Evolutionary conservation across 805 yeast species (phyloP).

Genomic region (Wickerhamomyces pijperi): DNA sequence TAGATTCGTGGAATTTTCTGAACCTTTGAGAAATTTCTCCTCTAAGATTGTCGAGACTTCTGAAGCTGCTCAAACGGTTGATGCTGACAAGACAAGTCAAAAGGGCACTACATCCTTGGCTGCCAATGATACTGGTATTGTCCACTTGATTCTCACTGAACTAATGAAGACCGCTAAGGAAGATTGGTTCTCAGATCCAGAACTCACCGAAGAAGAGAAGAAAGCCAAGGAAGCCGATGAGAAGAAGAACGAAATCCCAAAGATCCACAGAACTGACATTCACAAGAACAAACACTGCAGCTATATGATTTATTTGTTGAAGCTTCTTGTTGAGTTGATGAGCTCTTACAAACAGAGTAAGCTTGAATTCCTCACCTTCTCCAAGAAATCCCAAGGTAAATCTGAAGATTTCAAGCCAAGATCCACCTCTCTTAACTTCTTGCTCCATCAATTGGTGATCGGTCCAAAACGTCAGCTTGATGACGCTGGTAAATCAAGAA

Average conservation of each 20-base stretch:
- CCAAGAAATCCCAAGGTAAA: conserved; percentile 33
- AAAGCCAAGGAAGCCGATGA: conserved; percentile 21
- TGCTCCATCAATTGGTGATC: conserved; percentile 64
- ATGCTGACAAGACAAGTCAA: conserved; percentile 6
- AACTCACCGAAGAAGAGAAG: conserved; percentile 14
- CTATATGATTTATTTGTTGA: conserved; percentile 59
- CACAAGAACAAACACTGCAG: conserved; percentile 47
- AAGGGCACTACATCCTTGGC: conserved; percentile 6
- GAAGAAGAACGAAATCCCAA: conserved; percentile 15
- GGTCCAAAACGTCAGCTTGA: conserved; percentile 26
- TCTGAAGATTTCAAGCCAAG: conserved; percentile 48
- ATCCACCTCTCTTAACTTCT: conserved; percentile 64
- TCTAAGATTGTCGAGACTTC: conserved; percentile 12
- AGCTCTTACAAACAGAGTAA: conserved; percentile 75
- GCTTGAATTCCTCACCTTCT: conserved; percentile 69
- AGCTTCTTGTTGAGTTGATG: conserved; percentile 56
- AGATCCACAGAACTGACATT: conserved; percentile 21
- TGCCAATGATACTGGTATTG: conserved; percentile 39
- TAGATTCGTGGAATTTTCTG: conserved; percentile 33
- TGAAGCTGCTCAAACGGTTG: conserved; percentile 15
- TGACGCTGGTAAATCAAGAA: conserved; percentile 35
- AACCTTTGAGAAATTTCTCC: conserved; percentile 19
- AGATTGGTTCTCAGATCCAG: conserved; percentile 31
- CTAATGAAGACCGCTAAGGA: conserved; percentile 38
- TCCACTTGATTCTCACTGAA: conserved; percentile 53